Base-by-base conservation (phyloP, 176 grass and related monocot species). In the Calamus simplicifolius region DNA sequence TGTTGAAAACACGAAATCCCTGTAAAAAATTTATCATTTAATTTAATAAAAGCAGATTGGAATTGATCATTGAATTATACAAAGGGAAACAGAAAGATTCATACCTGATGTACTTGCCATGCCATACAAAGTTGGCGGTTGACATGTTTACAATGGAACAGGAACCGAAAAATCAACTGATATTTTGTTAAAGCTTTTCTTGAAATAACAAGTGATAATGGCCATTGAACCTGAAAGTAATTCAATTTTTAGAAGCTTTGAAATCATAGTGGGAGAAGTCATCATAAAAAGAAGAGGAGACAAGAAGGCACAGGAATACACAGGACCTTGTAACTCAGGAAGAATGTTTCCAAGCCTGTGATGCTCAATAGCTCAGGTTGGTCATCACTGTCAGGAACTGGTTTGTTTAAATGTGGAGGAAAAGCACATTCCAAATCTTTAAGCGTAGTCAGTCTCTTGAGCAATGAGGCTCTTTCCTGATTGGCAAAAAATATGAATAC, bases 131-230 rank as follows among this genome's bases (percentile, higher is more conserved):
- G 71, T 26, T 93, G 84, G 15, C 85, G 76, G 64, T 81, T 98
- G 67, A 98, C 88, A 68, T 98, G 94, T 63, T 92, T 98, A 73
- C 88, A 98, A 56, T 98, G 94, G 73, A 98, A 98, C 50, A 98
- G 82, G 53, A 98, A 69, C 25, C 94, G 88, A 79, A 85, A 92
- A 27, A 93, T 85, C 76, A 98, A 79, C 60, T 98, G 88, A 60
- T 98, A 98, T 59, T 92, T n/a, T 61, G 94, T 89, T 58, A 92
- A 82, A 83, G 87, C 84, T 54, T 98, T 98, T 61, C 84, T 82
- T 62, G 88, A 91, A 73, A 98, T 98, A 78, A 98, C 79, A 75
- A 98, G 87, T 70, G 84, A 98, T 54, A 98, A 75, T 26, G 88
- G 93, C 84, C 93, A 98, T 75, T 87, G 93, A 76, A 92, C 88